Conservation (phyloP, 2,329 filamentous ascomycete species). For the Fusarium abutilonis region DNA sequence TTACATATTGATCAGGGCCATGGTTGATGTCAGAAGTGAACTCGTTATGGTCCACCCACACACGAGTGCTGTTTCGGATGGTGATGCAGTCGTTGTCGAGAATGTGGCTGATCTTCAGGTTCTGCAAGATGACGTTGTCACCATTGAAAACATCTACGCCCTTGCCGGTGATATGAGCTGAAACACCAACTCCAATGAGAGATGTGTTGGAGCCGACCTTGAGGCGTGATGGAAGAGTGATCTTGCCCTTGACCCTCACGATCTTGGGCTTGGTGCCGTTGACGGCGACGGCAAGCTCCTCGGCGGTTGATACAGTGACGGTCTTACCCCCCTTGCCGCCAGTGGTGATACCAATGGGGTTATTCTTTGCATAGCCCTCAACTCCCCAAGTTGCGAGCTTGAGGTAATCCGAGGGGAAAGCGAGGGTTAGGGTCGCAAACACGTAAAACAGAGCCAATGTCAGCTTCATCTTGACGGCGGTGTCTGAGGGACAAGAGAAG, state of each 20-base stretch:
- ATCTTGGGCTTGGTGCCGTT: conserved; percentile 53
- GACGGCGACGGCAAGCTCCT: conserved; percentile 57
- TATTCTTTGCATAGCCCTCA: conserved; percentile 48
- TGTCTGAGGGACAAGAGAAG: not conserved
- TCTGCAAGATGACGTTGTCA: conserved; percentile 55
- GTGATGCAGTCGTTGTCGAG: conserved; percentile 55
- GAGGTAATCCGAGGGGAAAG: conserved; percentile 34
- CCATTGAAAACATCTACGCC: conserved; percentile 51
- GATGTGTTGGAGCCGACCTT: conserved; percentile 59
- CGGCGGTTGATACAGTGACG: conserved; percentile 55
- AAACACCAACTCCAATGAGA: conserved; percentile 50
- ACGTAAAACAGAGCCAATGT: conserved; percentile 20
- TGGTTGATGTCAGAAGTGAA: conserved; percentile 54
- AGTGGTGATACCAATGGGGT: conserved; percentile 52
- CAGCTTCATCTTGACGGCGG: conserved; percentile 32
- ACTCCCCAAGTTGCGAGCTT: conserved; percentile 40
- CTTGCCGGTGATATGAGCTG: conserved; percentile 50
- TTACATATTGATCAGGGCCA: conserved; percentile 53
- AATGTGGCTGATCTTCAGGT: conserved; percentile 51
- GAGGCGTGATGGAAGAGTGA: conserved; percentile 52
- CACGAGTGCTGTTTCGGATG: conserved; percentile 56
- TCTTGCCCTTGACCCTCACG: conserved; percentile 53
- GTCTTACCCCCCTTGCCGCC: conserved; percentile 58
- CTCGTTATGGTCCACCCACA: conserved; percentile 61
- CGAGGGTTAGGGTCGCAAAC: conserved; percentile 22